A percentile compares a stretch with the other conserved stretches of the same genome.
These are phyloP conservation scores for Exophiala sp. DNA, from an alignment of 2,329 filamentous ascomycete species.

Conservation along the genomic window DNA sequence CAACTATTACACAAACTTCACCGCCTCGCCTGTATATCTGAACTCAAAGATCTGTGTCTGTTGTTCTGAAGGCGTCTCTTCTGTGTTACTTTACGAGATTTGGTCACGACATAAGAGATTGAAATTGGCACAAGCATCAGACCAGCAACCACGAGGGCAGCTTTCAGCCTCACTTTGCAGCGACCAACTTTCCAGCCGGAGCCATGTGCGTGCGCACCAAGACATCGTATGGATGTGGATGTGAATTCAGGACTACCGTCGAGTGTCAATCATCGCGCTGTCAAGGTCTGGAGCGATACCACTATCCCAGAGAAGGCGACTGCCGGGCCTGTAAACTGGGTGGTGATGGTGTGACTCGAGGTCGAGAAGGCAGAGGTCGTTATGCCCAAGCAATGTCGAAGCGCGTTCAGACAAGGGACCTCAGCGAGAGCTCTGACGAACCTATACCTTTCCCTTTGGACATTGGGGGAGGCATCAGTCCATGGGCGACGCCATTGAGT, in stretches of 20 bases:
- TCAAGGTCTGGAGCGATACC: slow-evolving; percentile 20
- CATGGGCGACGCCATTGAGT: slow-evolving; percentile 16
- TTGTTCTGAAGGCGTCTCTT: slow-evolving; percentile 7
- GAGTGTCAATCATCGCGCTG: slow-evolving; percentile 21
- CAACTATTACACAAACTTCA: slow-evolving; percentile 16
- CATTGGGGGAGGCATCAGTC: slow-evolving; percentile 16
- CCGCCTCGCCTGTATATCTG: slow-evolving; percentile 19
- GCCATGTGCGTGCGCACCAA: slow-evolving; percentile 28
- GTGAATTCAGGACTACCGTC: slow-evolving; percentile 23
- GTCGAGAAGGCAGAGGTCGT: slow-evolving; percentile 26
- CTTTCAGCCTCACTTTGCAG: not conserved
- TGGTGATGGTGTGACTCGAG: slow-evolving; percentile 21
- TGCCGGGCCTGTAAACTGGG: slow-evolving; percentile 26
- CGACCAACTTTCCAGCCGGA: not conserved
- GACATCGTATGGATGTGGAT: slow-evolving; percentile 28
- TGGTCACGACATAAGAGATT: slow-evolving; percentile 16
- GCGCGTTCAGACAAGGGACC: slow-evolving; percentile 6
- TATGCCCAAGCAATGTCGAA: slow-evolving; percentile 22
- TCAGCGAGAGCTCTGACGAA: slow-evolving; percentile 4
- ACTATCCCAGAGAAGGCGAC: slow-evolving; percentile 22
- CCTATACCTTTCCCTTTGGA: slow-evolving; percentile 4
- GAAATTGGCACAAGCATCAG: slow-evolving; percentile 11
- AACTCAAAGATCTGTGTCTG: slow-evolving; percentile 7
- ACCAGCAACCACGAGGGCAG: slow-evolving; percentile 6
- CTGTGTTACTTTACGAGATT: slow-evolving; percentile 7